Conservation (phyloP, 495 filamentous ascomycete genomes). For the Hypoxylon intermedium region DNA sequence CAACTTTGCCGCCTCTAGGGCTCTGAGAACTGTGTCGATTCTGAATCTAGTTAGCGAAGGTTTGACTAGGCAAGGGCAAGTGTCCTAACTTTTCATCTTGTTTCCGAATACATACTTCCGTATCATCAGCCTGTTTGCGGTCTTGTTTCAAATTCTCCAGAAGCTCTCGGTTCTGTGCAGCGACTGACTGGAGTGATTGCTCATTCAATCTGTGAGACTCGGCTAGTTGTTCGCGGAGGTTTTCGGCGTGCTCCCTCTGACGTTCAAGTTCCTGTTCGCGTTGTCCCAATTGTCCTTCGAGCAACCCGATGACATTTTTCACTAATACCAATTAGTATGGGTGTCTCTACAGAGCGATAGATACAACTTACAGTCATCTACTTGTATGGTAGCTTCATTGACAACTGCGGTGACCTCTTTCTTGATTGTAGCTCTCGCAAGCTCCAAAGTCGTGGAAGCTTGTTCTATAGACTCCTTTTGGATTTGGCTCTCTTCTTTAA, state of each 20-base stretch:
- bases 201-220: constrained; percentile 39
- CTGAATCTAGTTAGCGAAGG: constrained; percentile 19
- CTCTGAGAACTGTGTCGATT: constrained; percentile 22
- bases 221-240: constrained; percentile 39
- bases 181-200: constrained; percentile 37
- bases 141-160: constrained; percentile 37
- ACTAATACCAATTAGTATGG: constrained; percentile 33
- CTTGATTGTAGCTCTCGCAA: constrained; percentile 42
- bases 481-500: constrained; percentile 28
- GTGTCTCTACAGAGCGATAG: background rate
- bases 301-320: constrained; percentile 32
- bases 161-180: constrained; percentile 43
- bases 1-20: constrained; percentile 16
- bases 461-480: constrained; percentile 35
- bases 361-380: constrained; percentile 38
- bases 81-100: constrained; percentile 34
- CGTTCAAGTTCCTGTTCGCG: constrained; percentile 42
- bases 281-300: constrained; percentile 35
- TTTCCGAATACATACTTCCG: constrained; percentile 12
- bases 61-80: background rate
- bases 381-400: constrained; percentile 37
- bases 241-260: constrained; percentile 34
- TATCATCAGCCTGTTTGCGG: constrained; percentile 11
- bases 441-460: constrained; percentile 40
- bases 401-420: constrained; percentile 41